Conservation (phyloP, 805 yeast genomes). For the Grigorovia humatica region DNA sequence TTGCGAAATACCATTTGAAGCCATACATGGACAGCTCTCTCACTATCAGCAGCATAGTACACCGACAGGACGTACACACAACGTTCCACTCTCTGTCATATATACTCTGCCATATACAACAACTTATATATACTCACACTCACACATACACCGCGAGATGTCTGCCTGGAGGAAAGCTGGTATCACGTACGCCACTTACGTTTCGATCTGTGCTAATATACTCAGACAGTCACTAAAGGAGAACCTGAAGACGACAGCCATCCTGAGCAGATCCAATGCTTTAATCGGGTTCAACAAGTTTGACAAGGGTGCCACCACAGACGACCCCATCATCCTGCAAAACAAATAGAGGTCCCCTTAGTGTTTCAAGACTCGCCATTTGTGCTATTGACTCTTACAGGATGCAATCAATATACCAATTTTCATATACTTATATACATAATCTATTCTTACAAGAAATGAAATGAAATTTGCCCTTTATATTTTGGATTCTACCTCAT, state of each 20-base stretch:
- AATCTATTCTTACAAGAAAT: background rate
- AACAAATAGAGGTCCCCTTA: conserved; percentile 5
- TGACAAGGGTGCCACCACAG: conserved; percentile 51
- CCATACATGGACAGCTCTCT: too few relatives aligned
- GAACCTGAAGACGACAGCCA: conserved; percentile 63
- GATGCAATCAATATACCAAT: too few relatives aligned
- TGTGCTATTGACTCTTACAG: too few relatives aligned
- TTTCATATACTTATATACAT: too few relatives aligned
- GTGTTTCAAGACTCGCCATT: too few relatives aligned
- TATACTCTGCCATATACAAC: background rate
- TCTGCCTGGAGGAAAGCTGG: conserved; percentile 56
- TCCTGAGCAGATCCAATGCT: conserved; percentile 55
- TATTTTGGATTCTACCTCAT: too few relatives aligned
- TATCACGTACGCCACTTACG: conserved; percentile 70
- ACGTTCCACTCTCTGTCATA: too few relatives aligned
- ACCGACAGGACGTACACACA: too few relatives aligned
- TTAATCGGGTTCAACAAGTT: conserved; percentile 67
- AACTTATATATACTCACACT: background rate
- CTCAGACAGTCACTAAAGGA: conserved; percentile 83
- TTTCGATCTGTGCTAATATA: conserved; percentile 82
- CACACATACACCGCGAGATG: conserved; percentile 1
- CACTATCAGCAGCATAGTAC: too few relatives aligned
- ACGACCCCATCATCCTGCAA: conserved; percentile 30
- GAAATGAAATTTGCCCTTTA: too few relatives aligned
- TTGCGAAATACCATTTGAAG: too few relatives aligned